Evolutionary conservation across 2,329 filamentous ascomycete species (phyloP), one percentile per base, ranked within the genome.

Genomic region (Sclerotinia borealis): DNA sequence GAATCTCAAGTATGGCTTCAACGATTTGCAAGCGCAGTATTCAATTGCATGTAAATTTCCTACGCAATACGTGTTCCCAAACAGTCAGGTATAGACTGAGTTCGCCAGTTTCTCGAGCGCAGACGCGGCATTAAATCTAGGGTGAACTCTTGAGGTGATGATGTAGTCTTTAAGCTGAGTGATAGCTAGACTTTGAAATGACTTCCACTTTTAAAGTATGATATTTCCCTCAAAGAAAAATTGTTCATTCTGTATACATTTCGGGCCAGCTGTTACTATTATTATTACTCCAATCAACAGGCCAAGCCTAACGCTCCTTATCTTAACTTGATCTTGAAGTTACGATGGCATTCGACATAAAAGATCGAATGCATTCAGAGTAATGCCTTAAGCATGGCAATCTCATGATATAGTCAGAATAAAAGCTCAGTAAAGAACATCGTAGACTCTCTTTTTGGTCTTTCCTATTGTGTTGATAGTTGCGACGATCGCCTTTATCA

Each of bases 401-500:
- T 47, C 80, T 81, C 66, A 78, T 79, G 39, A 72, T n/a, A 76
- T 4, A 71, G 76, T 63, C 68, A 81, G 61, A 74, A 73, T 17
- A 59, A 45, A 60, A 81, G 81, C 34, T 81, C 83, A 78, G 80
- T 80, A 66, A 77, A 79, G 66, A 68, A 76, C 11, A 72, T 81
- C 36, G 81, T 82, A 79, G 79, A 64, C 71, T 11, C 65, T 82
- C 56, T 82, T 82, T 68, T 67, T 76, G 27, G 67, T 75, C 31
- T 79, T 80, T 58, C 67, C 81, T 0, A 55, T 77, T 15, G 69
- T 81, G 15, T 73, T 82, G 25, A 81, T 79, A 58, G 61, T 78
- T 13, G 76, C 77, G 9, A 79, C 65, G 68, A 64, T 65, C 69
- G 63, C 65, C 69, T 56, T 70, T 67, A 68, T 69, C 61, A 45